Base-by-base conservation (phyloP, 192 early-diverging fungal genomes). In the Coemansia sp. region DNA sequence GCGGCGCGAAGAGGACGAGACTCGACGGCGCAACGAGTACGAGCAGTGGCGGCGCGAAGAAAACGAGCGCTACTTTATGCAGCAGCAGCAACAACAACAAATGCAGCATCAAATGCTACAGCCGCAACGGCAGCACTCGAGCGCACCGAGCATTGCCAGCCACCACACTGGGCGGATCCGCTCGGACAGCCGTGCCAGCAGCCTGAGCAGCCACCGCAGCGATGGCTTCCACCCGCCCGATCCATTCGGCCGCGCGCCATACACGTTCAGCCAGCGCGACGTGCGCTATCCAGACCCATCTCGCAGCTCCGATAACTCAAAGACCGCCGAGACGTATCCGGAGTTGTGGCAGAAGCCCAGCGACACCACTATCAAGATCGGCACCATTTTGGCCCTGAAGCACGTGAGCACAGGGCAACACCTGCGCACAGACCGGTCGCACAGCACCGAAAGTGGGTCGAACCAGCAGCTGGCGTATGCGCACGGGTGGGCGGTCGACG, bases 381-480 rank as follows among this genome's bases (percentile, higher is more conserved):
- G 82, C 49, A 72, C 70, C 40, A 63, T 82, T 63, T 62, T 86
- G 5, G 70, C 83, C 50, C 72, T 86, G 12, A 85, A 86, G 73
- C 85, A 86, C 61, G 73, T 72, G 58, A 78, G 73, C 56, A 84
- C 84, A 0, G 83, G 81, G 11, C 79, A 83, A 25, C 82, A 70
- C 67, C 61, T 86, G 66, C 77, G 75, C 26, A 77, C 83, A 7
- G 66, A 74, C 58, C 62, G 66, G 50, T 71, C 58, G 50, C 69
- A 72, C 55, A 64, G 62, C 65, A 84, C 83, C 12, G 48, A 66
- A 54, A 63, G 71, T 0, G 84, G 84, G 34, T 83, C 81, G 15
- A 81, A 73, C 62, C 84, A 86, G 73, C 81, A 84, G 71, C 60
- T 81, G 60, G 84, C 82, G n/a, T 86, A 68, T 59, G 82, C 68